Percentiles rank a stretch among this genome's conserved stretches.
phyloP scores from a whole-genome alignment of 164 flowering plant genomes.

The Chimonanthus praecox region DNA sequence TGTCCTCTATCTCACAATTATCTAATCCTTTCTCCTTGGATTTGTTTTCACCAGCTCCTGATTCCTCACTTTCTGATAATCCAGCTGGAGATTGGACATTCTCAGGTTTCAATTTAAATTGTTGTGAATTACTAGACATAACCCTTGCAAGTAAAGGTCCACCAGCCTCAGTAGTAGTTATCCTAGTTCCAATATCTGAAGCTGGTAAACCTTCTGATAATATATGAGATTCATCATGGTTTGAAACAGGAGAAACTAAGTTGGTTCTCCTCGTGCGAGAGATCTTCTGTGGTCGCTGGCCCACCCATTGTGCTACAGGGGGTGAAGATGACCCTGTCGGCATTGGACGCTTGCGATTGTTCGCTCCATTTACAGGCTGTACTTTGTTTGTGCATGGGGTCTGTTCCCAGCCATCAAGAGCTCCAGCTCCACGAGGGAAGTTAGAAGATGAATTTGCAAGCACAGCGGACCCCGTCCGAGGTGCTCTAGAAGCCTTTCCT shows the following conservation, averaged over 20 bases:
- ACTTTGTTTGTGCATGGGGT: constrained; percentile 38
- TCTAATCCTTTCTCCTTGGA: constrained; percentile 41
- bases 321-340: constrained; percentile 73
- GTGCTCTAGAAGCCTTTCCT: constrained; percentile 74
- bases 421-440: constrained; percentile 43
- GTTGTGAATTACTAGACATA: constrained; percentile 36
- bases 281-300: constrained; percentile 76
- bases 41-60: constrained; percentile 60
- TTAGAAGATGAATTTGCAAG: constrained; percentile 49
- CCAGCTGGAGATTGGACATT: constrained; percentile 61
- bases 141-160: constrained; percentile 31
- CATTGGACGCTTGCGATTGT: constrained; percentile 59
- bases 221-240: constrained; percentile 53
- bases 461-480: constrained; percentile 44
- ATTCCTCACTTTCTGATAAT: constrained; percentile 86
- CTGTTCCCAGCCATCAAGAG: constrained; percentile 67
- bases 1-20: constrained; percentile 38
- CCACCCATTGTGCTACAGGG: constrained; percentile 82
- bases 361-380: constrained; percentile 11
- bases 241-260: constrained; percentile 67
- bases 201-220: constrained; percentile 52
- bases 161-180: constrained; percentile 34
- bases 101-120: constrained; percentile 51
- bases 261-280: constrained; percentile 77
- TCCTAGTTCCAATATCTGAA: constrained; percentile 51